Evolutionary conservation across 208 protist species (phyloP).

Genomic region (Acanthamoeba pearcei): DNA sequence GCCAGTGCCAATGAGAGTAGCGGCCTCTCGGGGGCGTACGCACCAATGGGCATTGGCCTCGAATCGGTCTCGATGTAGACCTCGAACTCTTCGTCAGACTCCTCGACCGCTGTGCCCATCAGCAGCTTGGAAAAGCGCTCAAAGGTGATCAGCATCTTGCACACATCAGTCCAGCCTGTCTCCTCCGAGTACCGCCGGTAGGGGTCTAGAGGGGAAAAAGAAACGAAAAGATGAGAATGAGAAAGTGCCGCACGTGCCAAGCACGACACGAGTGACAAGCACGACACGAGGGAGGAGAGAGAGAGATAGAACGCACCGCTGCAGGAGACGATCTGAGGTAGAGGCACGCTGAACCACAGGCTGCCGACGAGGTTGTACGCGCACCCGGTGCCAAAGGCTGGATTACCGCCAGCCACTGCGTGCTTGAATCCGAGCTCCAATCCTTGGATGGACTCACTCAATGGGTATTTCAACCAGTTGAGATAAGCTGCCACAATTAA

Average conservation of each 20-base stretch:
- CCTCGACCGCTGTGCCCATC: not conserved
- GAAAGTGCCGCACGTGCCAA: no score
- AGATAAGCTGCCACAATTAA: not conserved
- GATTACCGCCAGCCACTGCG: constrained; percentile 39
- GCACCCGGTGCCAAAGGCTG: constrained; percentile 53
- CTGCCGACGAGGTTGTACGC: constrained; percentile 45
- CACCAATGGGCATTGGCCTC: constrained; percentile 52
- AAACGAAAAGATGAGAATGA: no score
- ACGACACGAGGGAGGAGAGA: not conserved
- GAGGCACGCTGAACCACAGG: not conserved
- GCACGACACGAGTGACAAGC: no score
- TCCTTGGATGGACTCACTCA: constrained; percentile 31
- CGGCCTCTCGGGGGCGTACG: no score
- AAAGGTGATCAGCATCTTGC: constrained; percentile 44
- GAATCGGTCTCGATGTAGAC: not conserved
- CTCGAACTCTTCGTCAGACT: constrained; percentile 20
- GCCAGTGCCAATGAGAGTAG: not conserved
- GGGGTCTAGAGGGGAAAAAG: not conserved
- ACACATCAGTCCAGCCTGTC: constrained; percentile 19
- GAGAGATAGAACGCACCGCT: not conserved
- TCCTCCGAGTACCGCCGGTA: constrained; percentile 40
- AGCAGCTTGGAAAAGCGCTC: constrained; percentile 33
- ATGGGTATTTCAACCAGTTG: constrained; percentile 20
- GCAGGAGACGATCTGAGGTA: not conserved
- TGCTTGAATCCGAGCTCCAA: constrained; percentile 60